Conservation (phyloP, 2,329 filamentous ascomycete species). For the Microascus cirrosus region DNA sequence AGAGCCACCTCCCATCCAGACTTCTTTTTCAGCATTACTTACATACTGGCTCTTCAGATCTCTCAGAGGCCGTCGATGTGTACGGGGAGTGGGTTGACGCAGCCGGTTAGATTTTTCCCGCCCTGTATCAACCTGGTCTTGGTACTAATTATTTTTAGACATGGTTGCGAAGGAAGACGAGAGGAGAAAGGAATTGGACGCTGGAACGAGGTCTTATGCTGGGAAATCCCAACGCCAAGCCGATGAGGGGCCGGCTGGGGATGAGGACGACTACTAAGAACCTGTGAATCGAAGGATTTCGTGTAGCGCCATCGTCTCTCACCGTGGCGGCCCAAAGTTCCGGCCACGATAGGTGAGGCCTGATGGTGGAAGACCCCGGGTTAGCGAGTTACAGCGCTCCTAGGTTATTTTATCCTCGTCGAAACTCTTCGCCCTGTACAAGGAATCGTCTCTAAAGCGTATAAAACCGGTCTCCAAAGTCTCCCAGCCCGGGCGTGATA, state of each 20-base stretch:
- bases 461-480: slow-evolving; percentile 94
- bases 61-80: slow-evolving; percentile 85
- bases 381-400: not conserved
- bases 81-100: slow-evolving; percentile 99
- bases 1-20: not conserved
- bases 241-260: not conserved
- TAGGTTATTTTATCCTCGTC: not conserved
- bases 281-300: not conserved
- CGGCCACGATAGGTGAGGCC: too few relatives aligned
- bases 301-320: not conserved
- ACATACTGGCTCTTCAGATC: slow-evolving; percentile 39
- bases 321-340: not conserved
- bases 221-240: not conserved
- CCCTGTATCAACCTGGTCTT: slow-evolving; percentile 2
- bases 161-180: slow-evolving; percentile 36
- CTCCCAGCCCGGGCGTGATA: slow-evolving; percentile 85
- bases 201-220: not conserved
- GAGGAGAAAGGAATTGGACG: not conserved
- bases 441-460: slow-evolving; percentile 41
- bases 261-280: not conserved
- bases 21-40: slow-evolving; percentile 8
- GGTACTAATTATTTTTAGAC: slow-evolving; percentile 20
- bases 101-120: slow-evolving; percentile 31
- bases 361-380: not conserved
- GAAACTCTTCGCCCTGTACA: not conserved